Percentiles rank a stretch among this genome's conserved stretches.
phyloP scores from a whole-genome alignment of 805 yeast genomes.

The Cyberlindnera mississippiensis region DNA sequence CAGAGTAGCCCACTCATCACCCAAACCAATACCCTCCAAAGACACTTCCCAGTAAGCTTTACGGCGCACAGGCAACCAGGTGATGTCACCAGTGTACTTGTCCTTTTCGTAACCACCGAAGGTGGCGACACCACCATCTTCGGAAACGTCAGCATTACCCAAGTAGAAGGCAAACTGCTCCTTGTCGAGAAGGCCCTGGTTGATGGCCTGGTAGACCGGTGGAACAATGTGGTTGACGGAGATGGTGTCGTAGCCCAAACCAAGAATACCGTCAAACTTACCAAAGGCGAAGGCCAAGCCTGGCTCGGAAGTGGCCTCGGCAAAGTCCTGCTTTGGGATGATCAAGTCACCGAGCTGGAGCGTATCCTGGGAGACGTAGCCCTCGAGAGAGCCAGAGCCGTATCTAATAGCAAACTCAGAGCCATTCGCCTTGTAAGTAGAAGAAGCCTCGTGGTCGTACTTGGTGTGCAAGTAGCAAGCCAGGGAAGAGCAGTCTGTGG shows the following conservation, averaged over 20 bases:
- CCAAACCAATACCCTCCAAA: conserved; percentile 85
- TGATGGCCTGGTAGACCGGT: conserved; percentile 86
- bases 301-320: conserved; percentile 96
- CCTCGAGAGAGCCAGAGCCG: conserved; percentile 91
- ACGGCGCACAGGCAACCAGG: conserved; percentile 97
- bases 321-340: conserved; percentile 89
- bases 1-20: conserved; percentile 85
- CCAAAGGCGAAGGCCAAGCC: conserved; percentile 98
- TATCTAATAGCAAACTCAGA: conserved; percentile 80
- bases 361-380: conserved; percentile 85
- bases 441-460: conserved; percentile 80
- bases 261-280: conserved; percentile 96
- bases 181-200: conserved; percentile 75
- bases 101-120: conserved; percentile 90
- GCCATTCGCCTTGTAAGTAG: conserved; percentile 84
- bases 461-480: conserved; percentile 94
- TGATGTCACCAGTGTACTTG: conserved; percentile 75
- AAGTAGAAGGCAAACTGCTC: conserved; percentile 87
- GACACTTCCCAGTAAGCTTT: conserved; percentile 99
- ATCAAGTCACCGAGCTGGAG: conserved; percentile 77
- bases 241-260: conserved; percentile 89
- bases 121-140: conserved; percentile 86
- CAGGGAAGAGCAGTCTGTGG: conserved; percentile 81
- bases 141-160: conserved; percentile 69
- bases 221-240: conserved; percentile 89